Conservation (phyloP, 345 rosid genomes). For the Rhodomyrtus tomentosa region DNA sequence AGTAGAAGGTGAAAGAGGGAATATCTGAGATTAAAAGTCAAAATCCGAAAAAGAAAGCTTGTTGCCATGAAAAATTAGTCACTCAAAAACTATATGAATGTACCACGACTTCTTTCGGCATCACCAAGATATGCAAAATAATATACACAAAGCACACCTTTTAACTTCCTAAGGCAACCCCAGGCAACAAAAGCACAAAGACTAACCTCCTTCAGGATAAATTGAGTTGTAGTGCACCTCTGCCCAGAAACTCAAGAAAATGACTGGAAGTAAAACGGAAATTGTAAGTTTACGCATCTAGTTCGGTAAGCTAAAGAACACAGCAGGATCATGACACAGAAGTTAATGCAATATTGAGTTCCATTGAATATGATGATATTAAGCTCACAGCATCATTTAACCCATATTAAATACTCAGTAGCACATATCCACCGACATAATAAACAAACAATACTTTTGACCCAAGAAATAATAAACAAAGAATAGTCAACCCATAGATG, state of each 20-base stretch:
- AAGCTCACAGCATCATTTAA: not conserved
- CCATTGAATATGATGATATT: not conserved
- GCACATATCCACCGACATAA: not conserved
- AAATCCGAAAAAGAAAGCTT: not conserved
- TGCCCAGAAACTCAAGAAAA: slow-evolving; percentile 93
- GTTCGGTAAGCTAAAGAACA: not conserved
- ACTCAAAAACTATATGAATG: not conserved
- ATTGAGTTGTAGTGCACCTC: slow-evolving; percentile 97
- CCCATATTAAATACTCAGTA: not conserved
- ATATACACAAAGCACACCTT: not conserved
- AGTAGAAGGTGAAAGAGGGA: not conserved
- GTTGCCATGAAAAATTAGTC: not conserved
- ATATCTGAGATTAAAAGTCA: not conserved
- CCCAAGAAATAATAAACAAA: not conserved
- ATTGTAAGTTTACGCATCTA: not conserved
- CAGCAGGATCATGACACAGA: not conserved
- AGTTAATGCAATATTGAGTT: not conserved
- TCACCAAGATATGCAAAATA: not conserved
- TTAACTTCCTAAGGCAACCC: not conserved
- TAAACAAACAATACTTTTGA: not conserved
- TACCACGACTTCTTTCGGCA: not conserved
- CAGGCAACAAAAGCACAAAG: not conserved
- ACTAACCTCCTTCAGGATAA: slow-evolving; percentile 71
- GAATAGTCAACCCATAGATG: not conserved
- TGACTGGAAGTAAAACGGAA: slow-evolving; percentile 32